phyloP scores from a whole-genome alignment of 805 yeast genomes.

The Barnettozyma botsteinii region DNA sequence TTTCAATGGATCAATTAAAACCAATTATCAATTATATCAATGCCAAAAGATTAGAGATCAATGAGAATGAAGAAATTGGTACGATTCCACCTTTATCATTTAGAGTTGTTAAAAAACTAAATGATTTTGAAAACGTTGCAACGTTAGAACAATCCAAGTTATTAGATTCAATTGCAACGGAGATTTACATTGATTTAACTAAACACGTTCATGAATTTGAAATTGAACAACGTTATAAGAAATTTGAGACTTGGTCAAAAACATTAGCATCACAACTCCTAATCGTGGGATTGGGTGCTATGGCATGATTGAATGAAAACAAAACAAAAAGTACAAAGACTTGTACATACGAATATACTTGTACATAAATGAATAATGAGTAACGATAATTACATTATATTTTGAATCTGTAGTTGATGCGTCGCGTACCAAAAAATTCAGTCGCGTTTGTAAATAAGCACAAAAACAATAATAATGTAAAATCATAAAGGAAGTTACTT shows the following conservation, averaged over 20 bases:
- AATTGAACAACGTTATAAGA: conserved; percentile 35
- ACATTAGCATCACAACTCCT: conserved; percentile 53
- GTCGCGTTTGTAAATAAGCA: neutral
- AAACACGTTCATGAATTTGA: conserved; percentile 52
- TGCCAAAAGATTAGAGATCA: conserved; percentile 28
- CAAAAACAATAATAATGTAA: too few species aligned
- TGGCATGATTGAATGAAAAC: conserved; percentile 30
- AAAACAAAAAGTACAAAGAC: neutral
- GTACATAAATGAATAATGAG: conserved; percentile 2
- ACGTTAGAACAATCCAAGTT: conserved; percentile 39
- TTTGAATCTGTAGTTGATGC: neutral
- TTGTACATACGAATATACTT: neutral
- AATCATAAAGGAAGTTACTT: too few species aligned
- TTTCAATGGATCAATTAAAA: conserved; percentile 53
- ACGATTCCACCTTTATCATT: conserved; percentile 29
- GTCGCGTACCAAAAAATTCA: neutral
- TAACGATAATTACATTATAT: neutral
- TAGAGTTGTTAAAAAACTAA: conserved; percentile 41
- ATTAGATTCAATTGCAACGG: conserved; percentile 48
- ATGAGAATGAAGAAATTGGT: conserved; percentile 19
- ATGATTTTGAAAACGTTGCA: conserved; percentile 36
- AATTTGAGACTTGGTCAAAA: conserved; percentile 52
- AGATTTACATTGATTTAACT: conserved; percentile 50
- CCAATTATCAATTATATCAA: conserved; percentile 60
- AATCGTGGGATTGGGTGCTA: conserved; percentile 53